A percentile compares a stretch with the other conserved stretches of the same genome.
phyloP scores from a whole-genome alignment of 257 asterid genomes.

The Scutellaria minor region DNA sequence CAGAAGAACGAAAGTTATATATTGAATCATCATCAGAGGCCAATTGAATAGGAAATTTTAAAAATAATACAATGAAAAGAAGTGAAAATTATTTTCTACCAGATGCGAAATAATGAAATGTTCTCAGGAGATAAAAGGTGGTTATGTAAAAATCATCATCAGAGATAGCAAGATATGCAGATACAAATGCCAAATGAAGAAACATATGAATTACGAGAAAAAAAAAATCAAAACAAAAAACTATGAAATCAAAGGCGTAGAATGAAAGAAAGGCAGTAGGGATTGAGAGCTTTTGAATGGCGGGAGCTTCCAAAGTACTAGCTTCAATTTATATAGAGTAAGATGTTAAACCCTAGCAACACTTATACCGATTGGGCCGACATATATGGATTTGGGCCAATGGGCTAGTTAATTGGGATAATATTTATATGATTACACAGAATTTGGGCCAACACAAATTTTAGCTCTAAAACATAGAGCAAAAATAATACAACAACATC shows the following conservation, averaged over 20 bases:
- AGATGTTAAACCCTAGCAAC: constrained; percentile 34
- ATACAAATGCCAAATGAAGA: neutral
- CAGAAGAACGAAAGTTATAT: constrained; percentile 69
- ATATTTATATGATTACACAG: too few species aligned
- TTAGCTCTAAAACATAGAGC: too few species aligned
- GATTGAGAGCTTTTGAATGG: neutral
- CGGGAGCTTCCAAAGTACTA: neutral
- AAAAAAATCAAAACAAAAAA: too few species aligned
- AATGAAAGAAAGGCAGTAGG: neutral
- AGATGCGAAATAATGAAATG: neutral
- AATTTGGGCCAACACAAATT: too few species aligned
- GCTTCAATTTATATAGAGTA: constrained; percentile 10
- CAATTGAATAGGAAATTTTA: neutral
- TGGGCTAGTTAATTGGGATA: neutral
- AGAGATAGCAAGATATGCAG: neutral
- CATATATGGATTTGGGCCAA: constrained; percentile 5
- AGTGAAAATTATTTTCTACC: neutral
- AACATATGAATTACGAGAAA: neutral
- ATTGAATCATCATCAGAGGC: constrained; percentile 56
- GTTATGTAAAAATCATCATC: constrained; percentile 28
- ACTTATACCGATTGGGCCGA: constrained; percentile 23
- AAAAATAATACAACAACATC: too few species aligned
- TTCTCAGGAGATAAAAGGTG: constrained; percentile 54
- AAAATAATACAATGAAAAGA: neutral
- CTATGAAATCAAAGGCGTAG: neutral